phyloP scores from a whole-genome alignment of 768 basidiomycete species.

The Chalciporus piperatus region DNA sequence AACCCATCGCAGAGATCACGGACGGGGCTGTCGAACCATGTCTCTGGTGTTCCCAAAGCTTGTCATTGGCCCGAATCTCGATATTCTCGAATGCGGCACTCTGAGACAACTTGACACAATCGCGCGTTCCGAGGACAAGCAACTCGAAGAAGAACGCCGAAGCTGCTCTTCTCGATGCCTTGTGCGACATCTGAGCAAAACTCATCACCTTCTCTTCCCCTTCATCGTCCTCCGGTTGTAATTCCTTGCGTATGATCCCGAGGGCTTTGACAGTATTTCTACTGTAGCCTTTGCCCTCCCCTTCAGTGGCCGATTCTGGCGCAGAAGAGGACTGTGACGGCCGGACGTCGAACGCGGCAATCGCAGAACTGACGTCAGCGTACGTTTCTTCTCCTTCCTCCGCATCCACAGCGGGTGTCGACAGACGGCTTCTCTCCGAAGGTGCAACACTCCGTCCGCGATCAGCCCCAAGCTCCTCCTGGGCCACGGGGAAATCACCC shows the following conservation, averaged over 20 bases:
- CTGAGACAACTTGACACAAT: slow-evolving; percentile 84
- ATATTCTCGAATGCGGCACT: slow-evolving; percentile 79
- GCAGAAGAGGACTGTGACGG: slow-evolving; percentile 52
- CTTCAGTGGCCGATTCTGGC: slow-evolving; percentile 41
- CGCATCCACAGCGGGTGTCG: slow-evolving; percentile 63
- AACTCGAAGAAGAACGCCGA: slow-evolving; percentile 98
- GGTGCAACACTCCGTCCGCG: slow-evolving; percentile 48
- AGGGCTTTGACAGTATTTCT: slow-evolving; percentile 88
- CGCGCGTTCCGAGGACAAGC: slow-evolving; percentile 89
- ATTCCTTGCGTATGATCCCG: slow-evolving; percentile 66
- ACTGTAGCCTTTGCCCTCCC: slow-evolving; percentile 75
- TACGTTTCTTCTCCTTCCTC: slow-evolving; percentile 65
- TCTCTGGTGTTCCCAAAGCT: slow-evolving; percentile 75
- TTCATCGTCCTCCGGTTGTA: slow-evolving; percentile 51
- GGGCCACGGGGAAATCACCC: slow-evolving; percentile 40
- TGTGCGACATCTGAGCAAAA: slow-evolving; percentile 76
- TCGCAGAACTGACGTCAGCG: slow-evolving; percentile 70
- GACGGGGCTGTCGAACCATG: slow-evolving; percentile 44
- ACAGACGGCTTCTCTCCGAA: slow-evolving; percentile 59
- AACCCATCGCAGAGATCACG: slow-evolving; percentile 42
- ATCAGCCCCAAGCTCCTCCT: slow-evolving; percentile 33
- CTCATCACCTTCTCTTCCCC: slow-evolving; percentile 63
- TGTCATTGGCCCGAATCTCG: slow-evolving; percentile 74
- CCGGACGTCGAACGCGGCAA: slow-evolving; percentile 75
- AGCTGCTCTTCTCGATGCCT: slow-evolving; percentile 88